Percentiles rank a stretch among this genome's conserved stretches.
phyloP scores from a whole-genome alignment of 768 basidiomycete genomes.

The Podaxis sp. region DNA sequence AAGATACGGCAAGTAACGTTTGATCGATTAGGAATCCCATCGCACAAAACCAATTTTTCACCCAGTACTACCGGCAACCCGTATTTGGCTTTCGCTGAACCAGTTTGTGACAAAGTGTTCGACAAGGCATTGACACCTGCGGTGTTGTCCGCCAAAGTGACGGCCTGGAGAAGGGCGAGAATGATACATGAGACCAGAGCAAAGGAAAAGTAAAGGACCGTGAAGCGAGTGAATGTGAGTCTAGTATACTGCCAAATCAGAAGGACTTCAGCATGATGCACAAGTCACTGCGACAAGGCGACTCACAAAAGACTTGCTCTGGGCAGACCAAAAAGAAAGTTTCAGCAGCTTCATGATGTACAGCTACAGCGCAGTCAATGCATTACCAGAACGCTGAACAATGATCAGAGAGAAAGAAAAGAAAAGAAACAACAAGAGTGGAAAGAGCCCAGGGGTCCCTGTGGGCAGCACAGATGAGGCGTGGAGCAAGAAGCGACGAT shows the following conservation, averaged over 20 bases:
- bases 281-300: not conserved
- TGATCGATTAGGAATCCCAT: conserved; percentile 33
- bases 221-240: conserved; percentile 50
- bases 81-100: conserved; percentile 30
- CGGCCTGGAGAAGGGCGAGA: conserved; percentile 40
- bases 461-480: not conserved
- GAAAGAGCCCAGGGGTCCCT: not conserved
- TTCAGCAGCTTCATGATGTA: conserved; percentile 19
- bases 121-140: conserved; percentile 32
- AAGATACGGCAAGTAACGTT: conserved; percentile 27
- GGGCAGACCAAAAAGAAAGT: conserved; percentile 23
- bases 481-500: not conserved
- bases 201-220: conserved; percentile 47
- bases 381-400: conserved; percentile 8
- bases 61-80: conserved; percentile 25
- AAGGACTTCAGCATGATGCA: not conserved
- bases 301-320: conserved; percentile 30
- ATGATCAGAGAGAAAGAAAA: not conserved
- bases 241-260: conserved; percentile 38
- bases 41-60: conserved; percentile 35
- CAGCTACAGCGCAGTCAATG: not conserved
- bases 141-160: conserved; percentile 37
- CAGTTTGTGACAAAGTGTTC: conserved; percentile 7
- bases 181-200: conserved; percentile 40
- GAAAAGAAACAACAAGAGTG: not conserved